A percentile compares a stretch with the other conserved stretches of the same genome.
Evolutionary conservation across 1,284 basidiomycete species (phyloP).

Genomic region (Heterobasidion parviporum): DNA sequence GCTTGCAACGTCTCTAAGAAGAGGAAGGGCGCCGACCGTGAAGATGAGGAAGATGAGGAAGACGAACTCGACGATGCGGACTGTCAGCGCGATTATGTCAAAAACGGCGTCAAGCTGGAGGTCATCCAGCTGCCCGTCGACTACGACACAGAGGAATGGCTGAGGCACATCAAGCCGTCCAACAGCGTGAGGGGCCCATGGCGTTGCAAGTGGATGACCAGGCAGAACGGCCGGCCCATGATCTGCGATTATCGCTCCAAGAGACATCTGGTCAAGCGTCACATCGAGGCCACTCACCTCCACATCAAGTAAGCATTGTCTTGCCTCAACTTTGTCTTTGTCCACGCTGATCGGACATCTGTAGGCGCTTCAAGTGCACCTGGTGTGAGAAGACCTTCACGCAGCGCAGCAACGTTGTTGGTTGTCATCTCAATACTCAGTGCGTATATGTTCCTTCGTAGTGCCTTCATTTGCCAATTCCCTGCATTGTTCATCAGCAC

Average conservation of each 20-base stretch:
- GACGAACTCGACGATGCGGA: too few species aligned
- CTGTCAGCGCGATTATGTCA: background rate
- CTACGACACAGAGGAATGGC: constrained; percentile 11
- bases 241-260: constrained; percentile 47
- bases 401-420: constrained; percentile 52
- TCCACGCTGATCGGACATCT: background rate
- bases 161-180: constrained; percentile 7
- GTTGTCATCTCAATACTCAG: constrained; percentile 52
- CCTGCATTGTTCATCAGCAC: constrained; percentile 29
- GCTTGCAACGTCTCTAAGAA: background rate
- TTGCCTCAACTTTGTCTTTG: constrained; percentile 6
- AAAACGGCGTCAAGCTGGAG: constrained; percentile 11
- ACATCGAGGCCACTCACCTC: constrained; percentile 56
- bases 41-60: too few species aligned
- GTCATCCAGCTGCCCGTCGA: constrained; percentile 11
- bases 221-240: constrained; percentile 10
- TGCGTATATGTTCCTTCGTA: constrained; percentile 24
- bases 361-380: constrained; percentile 45
- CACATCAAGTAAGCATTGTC: constrained; percentile 40
- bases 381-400: constrained; percentile 49
- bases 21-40: too few species aligned
- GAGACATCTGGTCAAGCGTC: constrained; percentile 63
- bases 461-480: background rate
- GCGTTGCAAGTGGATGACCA: constrained; percentile 12
- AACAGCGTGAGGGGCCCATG: constrained; percentile 8